These are phyloP conservation scores for Tylopilus plumbeoviolaceoides DNA, from an alignment of 768 basidiomycete species.

Conservation along the genomic window DNA sequence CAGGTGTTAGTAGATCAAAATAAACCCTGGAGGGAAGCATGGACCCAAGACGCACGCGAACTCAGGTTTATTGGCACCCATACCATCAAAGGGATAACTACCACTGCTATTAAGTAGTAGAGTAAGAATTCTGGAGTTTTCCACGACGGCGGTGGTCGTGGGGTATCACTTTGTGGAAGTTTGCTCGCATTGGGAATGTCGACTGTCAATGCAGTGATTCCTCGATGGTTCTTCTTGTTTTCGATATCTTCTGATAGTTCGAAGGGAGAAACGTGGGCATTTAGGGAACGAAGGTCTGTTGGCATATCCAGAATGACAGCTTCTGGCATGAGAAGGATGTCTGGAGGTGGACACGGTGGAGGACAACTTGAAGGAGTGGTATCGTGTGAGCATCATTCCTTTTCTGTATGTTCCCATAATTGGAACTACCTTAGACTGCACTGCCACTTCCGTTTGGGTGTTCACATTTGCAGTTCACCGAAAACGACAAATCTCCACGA, in stretches of 20 bases:
- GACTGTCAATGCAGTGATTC: slow-evolving; percentile 51
- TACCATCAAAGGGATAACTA: slow-evolving; percentile 69
- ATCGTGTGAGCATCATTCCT: slow-evolving; percentile 14
- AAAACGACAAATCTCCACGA: slow-evolving; percentile 10
- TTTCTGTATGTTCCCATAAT: neutral
- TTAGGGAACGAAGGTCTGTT: slow-evolving; percentile 28
- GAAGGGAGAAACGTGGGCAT: slow-evolving; percentile 7
- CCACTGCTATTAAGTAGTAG: slow-evolving; percentile 58
- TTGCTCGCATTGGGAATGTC: slow-evolving; percentile 45
- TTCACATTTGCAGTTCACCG: too few species aligned
- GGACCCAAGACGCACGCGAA: slow-evolving; percentile 52
- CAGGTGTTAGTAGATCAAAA: neutral
- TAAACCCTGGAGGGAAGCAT: neutral
- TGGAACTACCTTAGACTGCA: slow-evolving; percentile 10
- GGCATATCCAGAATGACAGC: slow-evolving; percentile 33
- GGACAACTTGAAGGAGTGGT: neutral
- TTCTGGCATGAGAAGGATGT: slow-evolving; percentile 24
- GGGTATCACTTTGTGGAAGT: slow-evolving; percentile 21
- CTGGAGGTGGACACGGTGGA: neutral
- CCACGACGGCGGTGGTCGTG: slow-evolving; percentile 59
- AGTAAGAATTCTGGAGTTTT: slow-evolving; percentile 72
- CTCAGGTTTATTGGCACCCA: slow-evolving; percentile 75
- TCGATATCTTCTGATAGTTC: slow-evolving; percentile 12
- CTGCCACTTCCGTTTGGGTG: slow-evolving; percentile 24
- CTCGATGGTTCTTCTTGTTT: slow-evolving; percentile 10